A percentile compares a stretch with the other conserved stretches of the same genome.
Evolutionary conservation across 352 stramenopile species (phyloP).

Genomic region (Phytophthora fragariae): DNA sequence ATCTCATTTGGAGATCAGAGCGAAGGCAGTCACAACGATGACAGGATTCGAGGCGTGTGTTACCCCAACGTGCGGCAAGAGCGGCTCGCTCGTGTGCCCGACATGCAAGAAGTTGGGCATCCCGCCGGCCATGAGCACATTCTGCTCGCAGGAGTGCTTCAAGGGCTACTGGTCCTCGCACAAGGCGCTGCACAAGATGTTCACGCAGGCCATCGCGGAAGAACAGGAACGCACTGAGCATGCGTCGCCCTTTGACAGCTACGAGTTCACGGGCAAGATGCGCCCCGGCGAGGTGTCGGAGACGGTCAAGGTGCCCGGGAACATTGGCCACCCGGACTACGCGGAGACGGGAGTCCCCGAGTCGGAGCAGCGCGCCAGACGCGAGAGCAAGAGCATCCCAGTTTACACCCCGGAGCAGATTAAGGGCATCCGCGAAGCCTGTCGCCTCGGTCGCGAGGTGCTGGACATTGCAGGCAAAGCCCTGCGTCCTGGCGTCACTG

Average conservation of each 20-base stretch:
- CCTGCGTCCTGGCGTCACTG: constrained; percentile 91
- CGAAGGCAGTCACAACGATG: constrained; percentile 11
- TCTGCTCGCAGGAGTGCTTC: constrained; percentile 97
- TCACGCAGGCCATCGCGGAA: constrained; percentile 65
- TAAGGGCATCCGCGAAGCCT: constrained; percentile 92
- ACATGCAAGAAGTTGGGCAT: constrained; percentile 93
- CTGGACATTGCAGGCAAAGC: constrained; percentile 94
- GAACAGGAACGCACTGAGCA: constrained; percentile 31
- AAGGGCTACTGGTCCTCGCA: constrained; percentile 95
- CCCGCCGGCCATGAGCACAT: constrained; percentile 85
- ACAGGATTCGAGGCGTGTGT: constrained; percentile 53
- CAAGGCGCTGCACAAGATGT: constrained; percentile 97
- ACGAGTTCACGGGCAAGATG: constrained; percentile 86
- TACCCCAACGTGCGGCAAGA: constrained; percentile 81
- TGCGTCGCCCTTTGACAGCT: constrained; percentile 65
- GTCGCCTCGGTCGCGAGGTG: constrained; percentile 92
- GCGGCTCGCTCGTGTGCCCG: constrained; percentile 88
- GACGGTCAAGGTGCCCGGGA: constrained; percentile 70
- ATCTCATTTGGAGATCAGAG: constrained; percentile 19
- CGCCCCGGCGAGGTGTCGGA: constrained; percentile 86
- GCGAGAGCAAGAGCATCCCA: constrained; percentile 77
- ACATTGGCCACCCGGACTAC: constrained; percentile 92
- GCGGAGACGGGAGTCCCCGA: constrained; percentile 79
- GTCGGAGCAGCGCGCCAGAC: constrained; percentile 62
- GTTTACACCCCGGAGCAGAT: constrained; percentile 95